These are phyloP conservation scores for Auricularia sp. DNA, from an alignment of 768 basidiomycete genomes.

Conservation along the genomic window DNA sequence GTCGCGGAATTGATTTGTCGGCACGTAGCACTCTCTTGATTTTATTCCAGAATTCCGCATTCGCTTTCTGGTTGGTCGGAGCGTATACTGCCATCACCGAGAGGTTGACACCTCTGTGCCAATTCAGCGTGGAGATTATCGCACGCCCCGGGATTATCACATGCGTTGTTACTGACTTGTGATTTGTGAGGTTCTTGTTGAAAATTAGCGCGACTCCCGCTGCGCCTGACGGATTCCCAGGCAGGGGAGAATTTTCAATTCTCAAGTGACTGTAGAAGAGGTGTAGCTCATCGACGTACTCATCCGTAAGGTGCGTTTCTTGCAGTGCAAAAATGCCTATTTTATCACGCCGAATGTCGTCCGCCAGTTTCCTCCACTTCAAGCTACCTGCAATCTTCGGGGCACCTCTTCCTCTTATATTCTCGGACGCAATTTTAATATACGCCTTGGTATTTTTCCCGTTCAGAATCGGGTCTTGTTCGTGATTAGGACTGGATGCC, in stretches of 20 bases:
- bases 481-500: too few species aligned
- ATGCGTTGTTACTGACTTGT: not conserved
- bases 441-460: not conserved
- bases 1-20: not conserved
- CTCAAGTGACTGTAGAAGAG: not conserved
- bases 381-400: not conserved
- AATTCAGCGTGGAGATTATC: not conserved
- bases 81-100: not conserved
- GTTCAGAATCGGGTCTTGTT: not conserved
- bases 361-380: not conserved
- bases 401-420: not conserved
- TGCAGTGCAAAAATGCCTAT: not conserved
- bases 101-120: not conserved
- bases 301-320: not conserved
- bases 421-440: not conserved
- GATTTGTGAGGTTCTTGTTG: not conserved
- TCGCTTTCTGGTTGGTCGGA: not conserved
- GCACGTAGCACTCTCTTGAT: not conserved
- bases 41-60: not conserved
- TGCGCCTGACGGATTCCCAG: not conserved
- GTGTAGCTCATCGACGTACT: not conserved
- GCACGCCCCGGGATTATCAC: not conserved
- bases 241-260: not conserved
- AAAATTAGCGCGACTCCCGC: not conserved
- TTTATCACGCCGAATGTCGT: not conserved